Percentiles rank a stretch among this genome's conserved stretches.
phyloP scores from a whole-genome alignment of 2,329 filamentous ascomycete species.

The Diplocarpon mali region DNA sequence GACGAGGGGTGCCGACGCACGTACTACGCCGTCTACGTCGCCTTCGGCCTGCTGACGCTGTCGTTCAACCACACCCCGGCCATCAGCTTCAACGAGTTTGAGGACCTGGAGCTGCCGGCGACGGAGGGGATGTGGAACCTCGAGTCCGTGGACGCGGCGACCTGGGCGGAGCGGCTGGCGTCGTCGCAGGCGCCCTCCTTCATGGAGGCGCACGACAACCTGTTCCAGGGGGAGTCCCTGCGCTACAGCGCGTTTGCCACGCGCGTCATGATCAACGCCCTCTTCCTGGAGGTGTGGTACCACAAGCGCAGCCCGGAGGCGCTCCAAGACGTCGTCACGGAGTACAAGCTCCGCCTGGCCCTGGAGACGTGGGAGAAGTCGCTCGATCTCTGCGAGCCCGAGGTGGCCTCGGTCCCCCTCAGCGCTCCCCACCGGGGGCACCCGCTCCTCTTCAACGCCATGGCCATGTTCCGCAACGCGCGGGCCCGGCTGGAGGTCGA shows the following conservation, averaged over 20 bases:
- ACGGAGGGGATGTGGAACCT: conserved; percentile 93
- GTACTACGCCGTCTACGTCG: conserved; percentile 98
- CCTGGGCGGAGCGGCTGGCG: conserved; percentile 73
- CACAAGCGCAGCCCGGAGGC: conserved; percentile 98
- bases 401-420: conserved; percentile 76
- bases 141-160: conserved; percentile 60
- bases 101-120: conserved; percentile 82
- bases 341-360: conserved; percentile 92
- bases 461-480: conserved; percentile 93
- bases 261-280: conserved; percentile 95
- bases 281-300: conserved; percentile 98
- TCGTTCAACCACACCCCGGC: conserved; percentile 97
- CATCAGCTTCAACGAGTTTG: conserved; percentile 97
- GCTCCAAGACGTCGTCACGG: conserved; percentile 90
- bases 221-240: conserved; percentile 85
- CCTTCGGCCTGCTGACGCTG: conserved; percentile 88
- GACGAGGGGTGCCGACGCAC: conserved; percentile 94
- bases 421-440: conserved; percentile 94
- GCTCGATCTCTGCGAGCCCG: conserved; percentile 83
- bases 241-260: conserved; percentile 95
- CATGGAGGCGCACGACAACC: conserved; percentile 84
- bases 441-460: conserved; percentile 94
- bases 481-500: conserved; percentile 88
- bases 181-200: conserved; percentile 70
- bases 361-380: conserved; percentile 99